These are phyloP conservation scores for Thamnidium elegans DNA, from an alignment of 192 early-diverging fungal genomes.

Conservation along the genomic window DNA sequence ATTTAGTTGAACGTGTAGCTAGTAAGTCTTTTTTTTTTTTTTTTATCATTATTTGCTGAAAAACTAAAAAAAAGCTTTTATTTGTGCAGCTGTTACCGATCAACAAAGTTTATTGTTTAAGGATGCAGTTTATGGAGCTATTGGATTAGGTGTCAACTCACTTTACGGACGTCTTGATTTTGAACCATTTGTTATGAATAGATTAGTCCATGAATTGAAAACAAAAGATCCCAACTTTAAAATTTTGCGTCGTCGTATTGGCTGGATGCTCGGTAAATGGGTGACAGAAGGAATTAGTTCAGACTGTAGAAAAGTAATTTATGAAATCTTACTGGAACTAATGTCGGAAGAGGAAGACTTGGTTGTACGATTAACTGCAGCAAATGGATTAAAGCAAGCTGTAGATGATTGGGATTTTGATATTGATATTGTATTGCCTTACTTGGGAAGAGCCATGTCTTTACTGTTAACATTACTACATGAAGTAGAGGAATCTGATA, in stretches of 20 bases:
- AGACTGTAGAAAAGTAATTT: constrained; percentile 60
- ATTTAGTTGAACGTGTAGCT: constrained; percentile 53
- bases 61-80: not conserved
- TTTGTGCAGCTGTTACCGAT: constrained; percentile 36
- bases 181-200: constrained; percentile 67
- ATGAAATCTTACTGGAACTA: constrained; percentile 68
- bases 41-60: not conserved
- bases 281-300: constrained; percentile 72
- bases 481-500: constrained; percentile 73
- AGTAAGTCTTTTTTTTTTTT: constrained; percentile 35
- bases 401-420: constrained; percentile 93
- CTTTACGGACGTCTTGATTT: constrained; percentile 82
- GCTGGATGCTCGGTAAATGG: constrained; percentile 86
- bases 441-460: constrained; percentile 57
- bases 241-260: constrained; percentile 64
- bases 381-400: constrained; percentile 57
- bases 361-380: constrained; percentile 78
- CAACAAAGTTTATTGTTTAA: constrained; percentile 57
- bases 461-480: constrained; percentile 57
- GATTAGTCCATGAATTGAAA: constrained; percentile 54
- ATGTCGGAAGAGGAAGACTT: constrained; percentile 69
- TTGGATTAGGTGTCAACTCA: constrained; percentile 79
- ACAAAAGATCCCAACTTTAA: constrained; percentile 49
- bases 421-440: constrained; percentile 61
- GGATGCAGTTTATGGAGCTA: constrained; percentile 75